Conservation (phyloP, 2,329 filamentous ascomycete genomes). For the Dactylonectria estremocensis region DNA sequence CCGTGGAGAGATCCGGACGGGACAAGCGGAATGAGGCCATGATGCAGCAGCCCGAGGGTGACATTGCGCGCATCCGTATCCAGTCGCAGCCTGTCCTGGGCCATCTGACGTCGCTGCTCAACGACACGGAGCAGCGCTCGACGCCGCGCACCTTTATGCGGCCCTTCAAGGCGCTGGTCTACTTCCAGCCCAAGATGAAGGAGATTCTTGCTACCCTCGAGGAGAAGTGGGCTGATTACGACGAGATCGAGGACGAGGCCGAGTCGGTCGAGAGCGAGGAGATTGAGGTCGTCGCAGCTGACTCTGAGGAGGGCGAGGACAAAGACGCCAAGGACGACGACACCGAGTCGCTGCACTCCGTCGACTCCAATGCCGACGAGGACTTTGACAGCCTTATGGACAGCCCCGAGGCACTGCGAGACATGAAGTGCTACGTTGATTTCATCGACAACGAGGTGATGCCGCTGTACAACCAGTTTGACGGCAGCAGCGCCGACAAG, state of each 20-base stretch:
- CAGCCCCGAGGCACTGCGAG: slow-evolving; percentile 56
- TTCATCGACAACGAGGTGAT: slow-evolving; percentile 61
- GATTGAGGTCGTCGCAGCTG: slow-evolving; percentile 46
- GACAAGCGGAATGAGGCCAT: slow-evolving; percentile 46
- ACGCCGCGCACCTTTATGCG: slow-evolving; percentile 58
- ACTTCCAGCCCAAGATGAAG: slow-evolving; percentile 60
- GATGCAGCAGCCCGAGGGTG: slow-evolving; percentile 37
- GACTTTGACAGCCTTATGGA: slow-evolving; percentile 57
- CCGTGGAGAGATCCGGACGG: slow-evolving; percentile 39
- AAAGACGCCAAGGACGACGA: slow-evolving; percentile 46
- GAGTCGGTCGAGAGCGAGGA: slow-evolving; percentile 48
- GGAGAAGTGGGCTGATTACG: slow-evolving; percentile 59
- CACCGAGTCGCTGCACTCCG: slow-evolving; percentile 52
- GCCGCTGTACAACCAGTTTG: slow-evolving; percentile 51
- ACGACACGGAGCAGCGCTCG: slow-evolving; percentile 54
- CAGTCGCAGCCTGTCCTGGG: slow-evolving; percentile 59
- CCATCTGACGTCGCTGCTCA: slow-evolving; percentile 55
- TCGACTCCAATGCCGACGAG: slow-evolving; percentile 56
- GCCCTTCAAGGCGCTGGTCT: slow-evolving; percentile 59
- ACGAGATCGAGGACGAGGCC: slow-evolving; percentile 48
- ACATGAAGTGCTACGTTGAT: slow-evolving; percentile 61
- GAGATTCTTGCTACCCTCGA: slow-evolving; percentile 56
- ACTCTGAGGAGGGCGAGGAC: slow-evolving; percentile 35
- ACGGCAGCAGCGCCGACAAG: slow-evolving; percentile 47
- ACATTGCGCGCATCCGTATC: slow-evolving; percentile 57